Base-by-base conservation (phyloP, 345 rosid species). In the Populus nigra region DNA sequence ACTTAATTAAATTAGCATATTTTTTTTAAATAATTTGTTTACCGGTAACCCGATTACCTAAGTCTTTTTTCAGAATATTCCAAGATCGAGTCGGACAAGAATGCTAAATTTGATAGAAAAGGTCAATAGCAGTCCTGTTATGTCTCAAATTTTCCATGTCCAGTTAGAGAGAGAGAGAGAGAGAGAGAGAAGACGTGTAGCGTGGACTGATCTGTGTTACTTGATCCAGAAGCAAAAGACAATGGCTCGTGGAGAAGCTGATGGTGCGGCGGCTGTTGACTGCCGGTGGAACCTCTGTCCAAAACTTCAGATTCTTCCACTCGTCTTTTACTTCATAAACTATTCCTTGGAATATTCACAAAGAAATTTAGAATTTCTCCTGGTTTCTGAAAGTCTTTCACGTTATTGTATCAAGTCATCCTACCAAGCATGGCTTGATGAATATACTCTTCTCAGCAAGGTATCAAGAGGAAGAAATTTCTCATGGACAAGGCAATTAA, bases 201-300 rank as follows among this genome's bases (percentile, higher is more conserved):
- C 8, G 22, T 10, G 5, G 31, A 1, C 66, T 10, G 18, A 27
- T 2, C 0, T 25, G 33, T 65, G 35, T 65, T 33, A 3, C 11
- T 13, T 29, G 16, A 65, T 27, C 3, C 4, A 2, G 18, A 5
- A 33, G 20, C 29, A 23, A 23, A 23, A 0, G 49, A 69, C 47
- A 69, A 13, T 11, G 50, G 55, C 35, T 23, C 72, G 31, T 41
- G 72, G 17, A 23, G 27, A 69, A 41, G 33, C 72, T 41, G 16
- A 5, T 23, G 17, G 20, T 0, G 27, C 45, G 17, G 20, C 12
- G 63, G 65, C 78, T 67, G 68, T 76, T 50, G 73, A 72, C 79
- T 18, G 73, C 69, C 79, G 79, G 73, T 76, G 73, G 78, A 67
- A 68, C 66, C 67, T 36, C 23, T 31, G 36, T 65, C 39, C 20